Percentiles rank a stretch among this genome's conserved stretches.
Evolutionary conservation across 164 flowering plant genomes (phyloP).

Genomic region (Vitis rupestris): DNA sequence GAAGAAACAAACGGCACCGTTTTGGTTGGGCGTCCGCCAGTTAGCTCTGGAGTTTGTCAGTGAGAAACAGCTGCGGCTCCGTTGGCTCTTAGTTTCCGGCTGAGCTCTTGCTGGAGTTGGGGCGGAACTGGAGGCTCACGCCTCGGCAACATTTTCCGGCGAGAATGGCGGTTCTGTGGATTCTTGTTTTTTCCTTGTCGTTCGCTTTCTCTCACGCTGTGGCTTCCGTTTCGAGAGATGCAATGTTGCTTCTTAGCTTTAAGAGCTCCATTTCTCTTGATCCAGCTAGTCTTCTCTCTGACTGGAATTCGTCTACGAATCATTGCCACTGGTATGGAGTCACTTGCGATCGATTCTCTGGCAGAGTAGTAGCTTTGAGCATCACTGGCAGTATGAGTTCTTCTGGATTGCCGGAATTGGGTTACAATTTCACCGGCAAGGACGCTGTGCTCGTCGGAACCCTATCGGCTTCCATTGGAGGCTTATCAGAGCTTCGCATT

Average conservation of each 20-base stretch:
- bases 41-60: too few relatives aligned
- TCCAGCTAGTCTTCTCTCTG: conserved; percentile 31
- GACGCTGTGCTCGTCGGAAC: conserved; percentile 32
- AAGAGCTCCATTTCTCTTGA: conserved; percentile 38
- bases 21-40: too few relatives aligned
- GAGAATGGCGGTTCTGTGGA: neutral
- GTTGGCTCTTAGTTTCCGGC: too few relatives aligned
- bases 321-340: conserved; percentile 63
- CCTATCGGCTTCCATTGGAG: conserved; percentile 33
- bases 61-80: too few relatives aligned
- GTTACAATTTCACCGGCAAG: neutral
- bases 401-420: neutral
- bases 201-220: conserved; percentile 10
- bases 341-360: conserved; percentile 38
- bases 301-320: conserved; percentile 32
- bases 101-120: too few relatives aligned
- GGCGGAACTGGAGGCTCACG: too few relatives aligned
- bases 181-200: conserved; percentile 11
- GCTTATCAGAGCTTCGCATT: conserved; percentile 40
- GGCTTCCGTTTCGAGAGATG: conserved; percentile 24
- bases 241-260: conserved; percentile 41
- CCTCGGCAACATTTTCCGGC: neutral
- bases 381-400: conserved; percentile 18
- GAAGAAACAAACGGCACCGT: too few relatives aligned
- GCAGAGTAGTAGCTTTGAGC: conserved; percentile 36